These are phyloP conservation scores for Fusarium napiforme DNA, from an alignment of 2,329 filamentous ascomycete species.

Conservation along the genomic window DNA sequence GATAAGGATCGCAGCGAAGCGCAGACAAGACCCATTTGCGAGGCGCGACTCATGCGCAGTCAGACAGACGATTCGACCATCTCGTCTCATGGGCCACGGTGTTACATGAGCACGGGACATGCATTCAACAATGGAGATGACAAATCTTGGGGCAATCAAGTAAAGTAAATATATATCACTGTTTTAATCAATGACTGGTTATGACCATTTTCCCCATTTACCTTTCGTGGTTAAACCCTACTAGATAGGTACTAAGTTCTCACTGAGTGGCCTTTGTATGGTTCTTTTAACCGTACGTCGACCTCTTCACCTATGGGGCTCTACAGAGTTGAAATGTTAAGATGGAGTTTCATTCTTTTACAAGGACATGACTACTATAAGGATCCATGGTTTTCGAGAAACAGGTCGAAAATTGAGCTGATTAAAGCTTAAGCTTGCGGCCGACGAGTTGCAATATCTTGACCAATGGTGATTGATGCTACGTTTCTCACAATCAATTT, in stretches of 20 bases:
- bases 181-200: slow-evolving; percentile 37
- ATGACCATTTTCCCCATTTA: slow-evolving; percentile 9
- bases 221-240: background rate
- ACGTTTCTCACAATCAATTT: background rate
- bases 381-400: background rate
- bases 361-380: background rate
- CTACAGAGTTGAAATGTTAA: background rate
- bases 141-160: slow-evolving; percentile 16
- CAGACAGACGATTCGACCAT: slow-evolving; percentile 17
- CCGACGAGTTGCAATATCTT: background rate
- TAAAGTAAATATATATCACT: slow-evolving; percentile 42
- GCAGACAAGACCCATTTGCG: slow-evolving; percentile 36
- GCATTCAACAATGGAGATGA: slow-evolving; percentile 30
- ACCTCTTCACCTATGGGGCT: background rate
- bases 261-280: background rate
- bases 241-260: background rate
- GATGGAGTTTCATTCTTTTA: background rate
- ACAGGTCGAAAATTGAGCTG: background rate
- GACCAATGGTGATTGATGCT: background rate
- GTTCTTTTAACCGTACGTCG: background rate
- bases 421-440: background rate
- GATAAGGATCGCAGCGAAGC: slow-evolving; percentile 41
- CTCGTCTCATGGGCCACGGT: slow-evolving; percentile 34
- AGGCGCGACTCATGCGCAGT: slow-evolving; percentile 31
- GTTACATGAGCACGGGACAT: slow-evolving; percentile 33